These are phyloP conservation scores for Akanthomyces dipterigenus DNA, from an alignment of 2,329 filamentous ascomycete species.

Conservation along the genomic window DNA sequence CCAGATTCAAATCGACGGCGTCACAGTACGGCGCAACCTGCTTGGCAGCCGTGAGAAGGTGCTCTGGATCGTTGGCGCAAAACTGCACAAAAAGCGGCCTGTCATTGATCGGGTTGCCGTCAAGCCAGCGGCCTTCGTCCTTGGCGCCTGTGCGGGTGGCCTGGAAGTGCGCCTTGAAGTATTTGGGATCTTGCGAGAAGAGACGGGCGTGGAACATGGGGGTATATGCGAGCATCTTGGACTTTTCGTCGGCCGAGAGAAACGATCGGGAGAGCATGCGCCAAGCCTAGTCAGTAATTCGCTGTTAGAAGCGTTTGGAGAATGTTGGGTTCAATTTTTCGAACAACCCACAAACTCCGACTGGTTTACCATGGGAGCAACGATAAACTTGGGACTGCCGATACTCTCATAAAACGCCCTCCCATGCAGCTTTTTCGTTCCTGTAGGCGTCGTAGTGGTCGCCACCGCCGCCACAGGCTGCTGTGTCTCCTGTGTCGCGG, in stretches of 20 bases:
- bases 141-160: constrained; percentile 37
- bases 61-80: constrained; percentile 81
- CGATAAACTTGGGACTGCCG: constrained; percentile 80
- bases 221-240: constrained; percentile 75
- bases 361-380: constrained; percentile 97
- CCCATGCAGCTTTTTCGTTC: constrained; percentile 62
- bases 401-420: constrained; percentile 92
- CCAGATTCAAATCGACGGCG: constrained; percentile 90
- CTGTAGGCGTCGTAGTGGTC: constrained; percentile 16
- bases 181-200: constrained; percentile 69
- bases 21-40: constrained; percentile 83
- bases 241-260: constrained; percentile 58
- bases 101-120: constrained; percentile 80
- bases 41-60: constrained; percentile 70
- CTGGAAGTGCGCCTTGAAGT: constrained; percentile 77
- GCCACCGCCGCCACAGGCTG: neutral
- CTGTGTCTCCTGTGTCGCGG: constrained; percentile 11
- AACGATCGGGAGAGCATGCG: constrained; percentile 93
- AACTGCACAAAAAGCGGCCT: constrained; percentile 94
- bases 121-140: constrained; percentile 52
- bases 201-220: constrained; percentile 95
- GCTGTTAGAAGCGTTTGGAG: neutral
- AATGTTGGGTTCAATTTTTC: neutral
- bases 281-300: constrained; percentile 63
- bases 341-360: constrained; percentile 76